Evolutionary conservation across 2,329 filamentous ascomycete species (phyloP), one percentile per base, ranked within the genome.

Genomic region (Fusarium camptoceras): DNA sequence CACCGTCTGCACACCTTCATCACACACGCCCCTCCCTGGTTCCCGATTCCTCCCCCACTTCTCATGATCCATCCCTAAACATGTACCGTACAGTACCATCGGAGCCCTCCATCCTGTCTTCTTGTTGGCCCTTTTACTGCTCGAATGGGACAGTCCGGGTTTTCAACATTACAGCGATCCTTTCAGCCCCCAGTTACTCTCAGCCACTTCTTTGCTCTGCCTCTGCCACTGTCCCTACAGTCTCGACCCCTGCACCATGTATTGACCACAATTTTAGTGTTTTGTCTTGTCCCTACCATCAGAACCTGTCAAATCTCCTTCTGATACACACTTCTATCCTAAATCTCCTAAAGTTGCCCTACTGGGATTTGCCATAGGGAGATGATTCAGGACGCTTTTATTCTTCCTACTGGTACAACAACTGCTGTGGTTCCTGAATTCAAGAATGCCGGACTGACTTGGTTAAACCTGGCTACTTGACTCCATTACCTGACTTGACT

Each of bases 251-350:
- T 56, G 57, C 55, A 58, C 58, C 50, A 25, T 66, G 61, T 47
- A 30, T 49, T 20, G 46, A 61, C 57, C 59, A 54, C 50, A 39
- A 37, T 43, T 56, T 61, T 51, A 62, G 50, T 55, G 59, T 41
- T 55, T 65, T 49, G 46, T 53, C 42, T 56, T 46, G 28, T 67
- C 55, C 49, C 34, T 56, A 66, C 55, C 44, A 65, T 58, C 55
- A 55, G 49, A 70, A 73, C 71, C 70, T 72, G 71, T 73, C 73
- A 68, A 69, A 73, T 81, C 79, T 81, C 77, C 78, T 70, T 80
- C 80, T 82, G 81, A 82, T 81, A 82, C 81, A 81, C 79, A 78
- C 80, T 72, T 75, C 55, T 63, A 55, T 66, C 54, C 60, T 55
- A 56, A 55, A 62, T 44, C 47, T 71, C 59, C 50, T 44, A 70